These are phyloP conservation scores for Clausena lansium DNA, from an alignment of 345 rosid genomes.

Conservation along the genomic window DNA sequence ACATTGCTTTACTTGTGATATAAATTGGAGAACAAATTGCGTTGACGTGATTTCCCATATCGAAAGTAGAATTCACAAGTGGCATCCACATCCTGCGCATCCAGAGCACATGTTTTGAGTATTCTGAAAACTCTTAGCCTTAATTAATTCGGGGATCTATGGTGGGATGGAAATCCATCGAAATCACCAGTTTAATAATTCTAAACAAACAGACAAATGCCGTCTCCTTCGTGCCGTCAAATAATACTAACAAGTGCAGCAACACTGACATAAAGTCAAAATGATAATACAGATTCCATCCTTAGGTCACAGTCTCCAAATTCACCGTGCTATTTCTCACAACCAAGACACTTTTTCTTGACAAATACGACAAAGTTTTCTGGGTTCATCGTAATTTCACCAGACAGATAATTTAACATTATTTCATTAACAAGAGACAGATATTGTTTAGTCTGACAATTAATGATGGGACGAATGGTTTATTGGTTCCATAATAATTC, in stretches of 20 bases:
- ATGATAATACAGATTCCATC: background rate
- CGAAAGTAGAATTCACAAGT: background rate
- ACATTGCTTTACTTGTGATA: too few species aligned
- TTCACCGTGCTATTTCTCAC: background rate
- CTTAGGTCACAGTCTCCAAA: background rate
- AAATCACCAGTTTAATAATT: background rate
- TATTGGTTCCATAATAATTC: background rate
- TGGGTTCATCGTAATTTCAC: background rate
- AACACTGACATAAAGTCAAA: background rate
- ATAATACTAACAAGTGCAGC: background rate
- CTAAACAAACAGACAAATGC: background rate
- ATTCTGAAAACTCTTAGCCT: background rate
- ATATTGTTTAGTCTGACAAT: conserved; percentile 6
- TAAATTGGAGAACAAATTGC: too few species aligned
- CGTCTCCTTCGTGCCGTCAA: background rate
- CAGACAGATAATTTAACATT: background rate
- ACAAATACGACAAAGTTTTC: background rate
- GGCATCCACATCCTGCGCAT: too few species aligned
- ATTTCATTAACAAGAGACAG: background rate
- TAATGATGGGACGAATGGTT: background rate
- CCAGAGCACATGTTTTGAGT: background rate
- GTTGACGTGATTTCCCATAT: too few species aligned
- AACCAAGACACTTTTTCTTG: background rate
- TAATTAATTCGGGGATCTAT: background rate
- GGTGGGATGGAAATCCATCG: background rate